phyloP scores from a whole-genome alignment of 148 eudicot genomes.

The Dysphania ambrosioides region DNA sequence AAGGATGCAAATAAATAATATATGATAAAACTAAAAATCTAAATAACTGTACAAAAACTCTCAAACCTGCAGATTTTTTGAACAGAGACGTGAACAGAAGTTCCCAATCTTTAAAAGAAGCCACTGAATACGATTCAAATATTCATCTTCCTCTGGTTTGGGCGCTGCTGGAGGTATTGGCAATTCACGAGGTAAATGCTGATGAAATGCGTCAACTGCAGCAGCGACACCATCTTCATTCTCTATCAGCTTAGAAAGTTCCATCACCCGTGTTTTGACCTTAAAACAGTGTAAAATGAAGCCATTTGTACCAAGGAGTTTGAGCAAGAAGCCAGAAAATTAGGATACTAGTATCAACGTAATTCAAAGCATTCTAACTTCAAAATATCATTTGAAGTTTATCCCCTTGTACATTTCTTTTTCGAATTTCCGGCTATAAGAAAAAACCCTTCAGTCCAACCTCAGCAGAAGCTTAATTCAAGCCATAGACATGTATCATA shows the following conservation, averaged over 20 bases:
- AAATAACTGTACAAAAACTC: constrained; percentile 9
- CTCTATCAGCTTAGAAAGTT: constrained; percentile 62
- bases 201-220: constrained; percentile 90
- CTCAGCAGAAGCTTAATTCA: neutral
- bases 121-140: constrained; percentile 62
- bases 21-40: neutral
- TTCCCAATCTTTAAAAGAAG: constrained; percentile 63
- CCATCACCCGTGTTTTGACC: constrained; percentile 78
- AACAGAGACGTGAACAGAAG: constrained; percentile 57
- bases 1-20: constrained; percentile 1
- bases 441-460: neutral
- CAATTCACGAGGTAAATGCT: constrained; percentile 63
- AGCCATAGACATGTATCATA: neutral
- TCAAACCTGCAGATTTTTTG: constrained; percentile 25
- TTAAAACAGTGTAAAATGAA: constrained; percentile 22
- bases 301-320: neutral
- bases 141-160: constrained; percentile 35
- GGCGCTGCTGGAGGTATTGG: constrained; percentile 38
- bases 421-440: neutral
- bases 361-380: neutral
- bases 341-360: neutral
- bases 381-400: neutral
- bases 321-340: neutral
- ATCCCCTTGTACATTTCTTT: neutral
- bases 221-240: constrained; percentile 89